Base-by-base conservation (phyloP, 139 green algal genomes). In the Coelastrella sp. region DNA sequence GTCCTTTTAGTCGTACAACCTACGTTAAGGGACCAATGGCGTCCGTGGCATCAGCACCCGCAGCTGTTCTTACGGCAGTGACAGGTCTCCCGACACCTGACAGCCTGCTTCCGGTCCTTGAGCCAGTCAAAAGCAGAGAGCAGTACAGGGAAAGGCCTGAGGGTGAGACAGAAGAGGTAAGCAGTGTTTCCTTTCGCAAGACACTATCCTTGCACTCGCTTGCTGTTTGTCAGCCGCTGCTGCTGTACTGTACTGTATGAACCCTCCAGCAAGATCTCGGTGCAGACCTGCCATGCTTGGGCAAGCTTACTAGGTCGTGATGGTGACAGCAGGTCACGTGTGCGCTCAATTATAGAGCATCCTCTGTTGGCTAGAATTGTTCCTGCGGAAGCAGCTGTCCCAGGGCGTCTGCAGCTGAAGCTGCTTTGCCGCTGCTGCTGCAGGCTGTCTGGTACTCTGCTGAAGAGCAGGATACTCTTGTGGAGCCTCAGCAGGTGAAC, bases 401-500 rank as follows among this genome's bases (percentile, higher is more conserved):
- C 32, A 47, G 32, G 32, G 32, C 32, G 32, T 47, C 32, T 47
- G 32, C 32, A 47, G 32, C 32, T 47, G 32, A 47, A 47, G 32
- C 32, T 47, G 32, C 32, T 47, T 47, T 47, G 7, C 75, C n/a
- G 5, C 5, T 17, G 75, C 23, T 77, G 4, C 82, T 87, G 82
- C 32, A 90, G 86, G 86, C 74, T 5, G 5, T 47, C 4, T 90
- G 86, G 86, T 90, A 90, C 75, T 83, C 60, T 78, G 13, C 59
- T 47, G 74, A 90, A 14, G 59, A 75, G 61, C n/a, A 22, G 60
- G 75, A 85, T 16, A 84, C 86, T 54, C 73, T 90, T 56, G 83
- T 80, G 0, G 68, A 88, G 83, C 83, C 83, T 4, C 64, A 87
- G 61, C 81, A 87, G 84, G 65, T 66, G 58, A 65, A 65, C 54